A percentile compares a stretch with the other conserved stretches of the same genome.
Evolutionary conservation across 2,329 filamentous ascomycete species (phyloP).

Genomic region (Fusarium decemcellulare): DNA sequence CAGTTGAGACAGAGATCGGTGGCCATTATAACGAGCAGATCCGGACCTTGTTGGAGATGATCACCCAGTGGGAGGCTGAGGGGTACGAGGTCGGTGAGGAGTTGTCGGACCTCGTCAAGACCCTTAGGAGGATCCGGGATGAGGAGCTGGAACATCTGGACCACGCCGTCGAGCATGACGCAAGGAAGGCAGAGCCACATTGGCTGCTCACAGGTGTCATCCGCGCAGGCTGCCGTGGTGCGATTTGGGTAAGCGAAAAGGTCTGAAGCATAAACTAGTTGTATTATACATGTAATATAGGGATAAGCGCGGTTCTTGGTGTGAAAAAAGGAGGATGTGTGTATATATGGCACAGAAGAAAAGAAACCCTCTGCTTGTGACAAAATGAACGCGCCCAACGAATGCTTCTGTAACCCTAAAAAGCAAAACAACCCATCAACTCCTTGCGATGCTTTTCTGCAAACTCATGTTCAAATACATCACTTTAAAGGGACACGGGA

Average conservation of each 20-base stretch:
- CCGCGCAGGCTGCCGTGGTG: conserved; percentile 88
- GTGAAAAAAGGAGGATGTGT: conserved; percentile 21
- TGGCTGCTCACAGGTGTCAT: conserved; percentile 91
- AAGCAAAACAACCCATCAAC: conserved; percentile 35
- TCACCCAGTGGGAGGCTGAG: conserved; percentile 78
- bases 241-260: conserved; percentile 91
- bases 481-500: not conserved
- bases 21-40: conserved; percentile 97
- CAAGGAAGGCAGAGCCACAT: conserved; percentile 90
- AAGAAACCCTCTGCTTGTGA: conserved; percentile 23
- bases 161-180: conserved; percentile 93
- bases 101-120: conserved; percentile 78
- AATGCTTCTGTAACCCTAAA: conserved; percentile 34
- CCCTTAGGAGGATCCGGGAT: conserved; percentile 87
- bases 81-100: conserved; percentile 88
- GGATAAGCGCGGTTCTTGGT: conserved; percentile 20
- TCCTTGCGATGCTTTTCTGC: conserved; percentile 44
- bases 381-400: conserved; percentile 24
- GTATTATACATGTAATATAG: conserved; percentile 48
- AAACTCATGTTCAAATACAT: conserved; percentile 19
- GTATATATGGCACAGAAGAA: conserved; percentile 33
- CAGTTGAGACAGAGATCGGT: conserved; percentile 98
- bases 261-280: conserved; percentile 60
- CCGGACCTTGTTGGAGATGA: conserved; percentile 84
- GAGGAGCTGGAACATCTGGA: conserved; percentile 98